Conservation (phyloP, 192 early-diverging fungal species). For the Coemansia biformis region DNA sequence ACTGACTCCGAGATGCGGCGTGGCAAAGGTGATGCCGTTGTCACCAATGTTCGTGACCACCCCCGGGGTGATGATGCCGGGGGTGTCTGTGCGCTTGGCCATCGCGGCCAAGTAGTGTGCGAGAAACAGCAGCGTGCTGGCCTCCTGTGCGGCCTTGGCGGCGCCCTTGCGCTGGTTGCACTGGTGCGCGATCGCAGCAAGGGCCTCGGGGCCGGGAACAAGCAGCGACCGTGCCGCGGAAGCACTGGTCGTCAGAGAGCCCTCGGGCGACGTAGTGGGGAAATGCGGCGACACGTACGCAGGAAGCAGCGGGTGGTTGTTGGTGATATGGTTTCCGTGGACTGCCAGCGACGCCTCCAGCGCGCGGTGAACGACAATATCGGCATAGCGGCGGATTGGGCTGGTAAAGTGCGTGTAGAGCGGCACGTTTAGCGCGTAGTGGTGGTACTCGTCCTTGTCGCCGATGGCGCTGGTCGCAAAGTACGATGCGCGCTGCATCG, state of each 20-base stretch:
- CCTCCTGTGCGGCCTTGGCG: conserved; percentile 80
- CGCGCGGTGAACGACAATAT: conserved; percentile 90
- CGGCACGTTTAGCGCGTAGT: conserved; percentile 88
- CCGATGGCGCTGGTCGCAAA: conserved; percentile 85
- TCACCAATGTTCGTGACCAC: conserved; percentile 74
- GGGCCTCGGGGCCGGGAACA: conserved; percentile 11
- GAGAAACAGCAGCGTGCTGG: conserved; percentile 86
- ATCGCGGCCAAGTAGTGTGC: conserved; percentile 62
- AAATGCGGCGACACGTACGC: conserved; percentile 29
- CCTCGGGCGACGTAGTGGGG: conserved; percentile 12
- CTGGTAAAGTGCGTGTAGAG: conserved; percentile 99
- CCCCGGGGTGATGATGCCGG: conserved; percentile 22
- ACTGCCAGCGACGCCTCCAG: conserved; percentile 52
- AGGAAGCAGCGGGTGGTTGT: conserved; percentile 42
- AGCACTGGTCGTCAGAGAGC: conserved; percentile 12
- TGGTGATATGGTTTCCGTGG: conserved; percentile 23
- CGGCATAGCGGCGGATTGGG: conserved; percentile 98
- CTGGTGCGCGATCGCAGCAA: conserved; percentile 61
- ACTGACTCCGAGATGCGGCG: conserved; percentile 84
- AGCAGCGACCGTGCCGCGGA: conserved; percentile 6
- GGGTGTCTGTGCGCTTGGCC: conserved; percentile 58
- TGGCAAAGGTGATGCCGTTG: conserved; percentile 79
- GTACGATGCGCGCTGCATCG: conserved; percentile 98
- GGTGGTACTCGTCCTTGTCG: conserved; percentile 56
- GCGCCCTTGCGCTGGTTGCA: conserved; percentile 78